Percentiles rank a stretch among this genome's conserved stretches.
Evolutionary conservation across 2,329 filamentous ascomycete genomes (phyloP).

Genomic region (Neofusicoccum cordaticola): DNA sequence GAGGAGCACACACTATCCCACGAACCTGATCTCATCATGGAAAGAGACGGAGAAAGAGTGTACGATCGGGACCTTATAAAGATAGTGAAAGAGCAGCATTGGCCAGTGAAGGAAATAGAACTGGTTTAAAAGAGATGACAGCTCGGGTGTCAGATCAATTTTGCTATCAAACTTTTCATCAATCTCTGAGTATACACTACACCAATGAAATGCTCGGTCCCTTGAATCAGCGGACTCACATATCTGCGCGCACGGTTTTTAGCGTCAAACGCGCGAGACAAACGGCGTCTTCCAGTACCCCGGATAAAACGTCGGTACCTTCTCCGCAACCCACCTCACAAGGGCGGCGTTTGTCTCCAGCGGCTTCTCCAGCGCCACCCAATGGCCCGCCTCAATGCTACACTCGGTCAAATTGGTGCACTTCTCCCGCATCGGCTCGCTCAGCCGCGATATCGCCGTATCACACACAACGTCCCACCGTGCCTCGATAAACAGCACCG

Average conservation of each 20-base stretch:
- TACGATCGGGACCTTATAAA: neutral
- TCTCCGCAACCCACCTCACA: slow-evolving; percentile 25
- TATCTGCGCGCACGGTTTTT: too few species aligned
- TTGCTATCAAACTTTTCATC: too few species aligned
- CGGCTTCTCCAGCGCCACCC: slow-evolving; percentile 30
- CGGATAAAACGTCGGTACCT: neutral
- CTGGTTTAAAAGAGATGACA: neutral
- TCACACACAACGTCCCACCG: slow-evolving; percentile 40
- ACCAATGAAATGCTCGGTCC: too few species aligned
- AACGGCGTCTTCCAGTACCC: neutral
- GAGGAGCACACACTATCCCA: neutral
- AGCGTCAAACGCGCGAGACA: neutral
- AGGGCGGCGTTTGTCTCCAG: slow-evolving; percentile 25
- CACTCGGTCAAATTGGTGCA: slow-evolving; percentile 40
- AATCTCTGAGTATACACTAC: too few species aligned
- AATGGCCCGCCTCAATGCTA: slow-evolving; percentile 40
- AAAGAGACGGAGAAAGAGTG: too few species aligned
- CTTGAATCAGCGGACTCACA: too few species aligned
- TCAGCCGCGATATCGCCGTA: slow-evolving; percentile 30
- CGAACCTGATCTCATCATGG: neutral
- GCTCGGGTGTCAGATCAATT: too few species aligned
- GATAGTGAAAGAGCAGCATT: neutral
- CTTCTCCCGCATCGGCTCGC: slow-evolving; percentile 20
- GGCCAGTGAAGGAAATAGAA: neutral
- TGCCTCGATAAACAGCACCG: slow-evolving; percentile 40